Percentiles rank a stretch among this genome's conserved stretches.
phyloP scores from a whole-genome alignment of 805 yeast species.

The Peterozyma toletana region DNA sequence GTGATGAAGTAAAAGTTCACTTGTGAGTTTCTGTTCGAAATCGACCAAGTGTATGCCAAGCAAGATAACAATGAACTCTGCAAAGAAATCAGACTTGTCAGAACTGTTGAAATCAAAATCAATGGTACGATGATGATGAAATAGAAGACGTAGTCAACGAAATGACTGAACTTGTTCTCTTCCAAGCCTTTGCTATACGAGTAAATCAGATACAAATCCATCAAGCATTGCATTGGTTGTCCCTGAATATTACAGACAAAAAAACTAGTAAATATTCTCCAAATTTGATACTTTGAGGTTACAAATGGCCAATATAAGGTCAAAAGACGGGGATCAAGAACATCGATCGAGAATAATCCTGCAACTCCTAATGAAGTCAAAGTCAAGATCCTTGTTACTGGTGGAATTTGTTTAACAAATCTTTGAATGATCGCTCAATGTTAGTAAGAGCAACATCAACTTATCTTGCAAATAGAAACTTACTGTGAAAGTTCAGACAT shows the following conservation, averaged over 20 bases:
- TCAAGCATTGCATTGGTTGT: conserved; percentile 34
- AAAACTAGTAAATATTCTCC: conserved; percentile 44
- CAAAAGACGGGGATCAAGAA: conserved; percentile 16
- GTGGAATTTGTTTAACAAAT: conserved; percentile 43
- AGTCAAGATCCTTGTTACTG: conserved; percentile 53
- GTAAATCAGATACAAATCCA: conserved; percentile 52
- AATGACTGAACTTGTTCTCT: conserved; percentile 38
- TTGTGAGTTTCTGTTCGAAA: conserved; percentile 43
- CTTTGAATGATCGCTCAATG: conserved; percentile 10
- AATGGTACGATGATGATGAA: conserved; percentile 40
- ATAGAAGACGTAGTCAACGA: conserved; percentile 53
- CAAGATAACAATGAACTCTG: conserved; percentile 40
- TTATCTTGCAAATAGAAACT: background rate
- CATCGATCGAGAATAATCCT: conserved; percentile 27
- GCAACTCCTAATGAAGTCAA: conserved; percentile 38
- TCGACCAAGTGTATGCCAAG: conserved; percentile 56
- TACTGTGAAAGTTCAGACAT: conserved; percentile 8
- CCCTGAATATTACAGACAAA: conserved; percentile 28
- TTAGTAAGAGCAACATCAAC: background rate
- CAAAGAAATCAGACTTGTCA: conserved; percentile 21
- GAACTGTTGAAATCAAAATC: conserved; percentile 27
- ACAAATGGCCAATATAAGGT: conserved; percentile 23
- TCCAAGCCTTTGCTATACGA: conserved; percentile 52
- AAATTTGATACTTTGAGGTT: conserved; percentile 27
- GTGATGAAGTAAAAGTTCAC: conserved; percentile 49